Conservation (phyloP, 345 rosid species). For the Toxicodendron radicans region DNA sequence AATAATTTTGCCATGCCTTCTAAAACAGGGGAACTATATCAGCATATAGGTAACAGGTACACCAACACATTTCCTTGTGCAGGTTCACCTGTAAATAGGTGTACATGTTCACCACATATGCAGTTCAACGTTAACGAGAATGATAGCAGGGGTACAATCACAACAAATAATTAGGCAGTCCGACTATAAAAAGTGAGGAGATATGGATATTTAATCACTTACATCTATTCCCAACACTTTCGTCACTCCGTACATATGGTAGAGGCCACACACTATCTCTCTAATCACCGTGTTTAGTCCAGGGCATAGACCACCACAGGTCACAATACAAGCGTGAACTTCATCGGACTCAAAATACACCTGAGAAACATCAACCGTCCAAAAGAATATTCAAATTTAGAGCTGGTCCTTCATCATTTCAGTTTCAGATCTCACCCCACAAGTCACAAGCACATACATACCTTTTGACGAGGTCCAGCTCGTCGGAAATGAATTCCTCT, state of each 20-base stretch:
- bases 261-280: conserved; percentile 73
- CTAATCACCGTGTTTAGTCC: conserved; percentile 90
- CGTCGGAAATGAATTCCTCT: conserved; percentile 90
- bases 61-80: neutral
- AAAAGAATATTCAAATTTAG: neutral
- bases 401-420: neutral
- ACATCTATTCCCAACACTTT: conserved; percentile 82
- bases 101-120: neutral
- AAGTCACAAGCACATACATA: conserved; percentile 18
- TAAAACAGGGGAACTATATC: neutral
- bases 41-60: neutral
- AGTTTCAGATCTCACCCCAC: too few species aligned
- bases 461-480: conserved; percentile 95
- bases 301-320: conserved; percentile 95
- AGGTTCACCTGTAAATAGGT: neutral
- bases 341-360: conserved; percentile 76
- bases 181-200: neutral
- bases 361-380: conserved; percentile 34
- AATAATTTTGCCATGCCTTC: neutral
- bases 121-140: neutral
- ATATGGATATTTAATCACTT: conserved; percentile 24
- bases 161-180: neutral
- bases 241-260: conserved; percentile 83
- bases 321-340: conserved; percentile 83
- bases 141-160: neutral